Evolutionary conservation across 495 filamentous ascomycete species (phyloP).

Genomic region (Pseudevernia furfuracea): DNA sequence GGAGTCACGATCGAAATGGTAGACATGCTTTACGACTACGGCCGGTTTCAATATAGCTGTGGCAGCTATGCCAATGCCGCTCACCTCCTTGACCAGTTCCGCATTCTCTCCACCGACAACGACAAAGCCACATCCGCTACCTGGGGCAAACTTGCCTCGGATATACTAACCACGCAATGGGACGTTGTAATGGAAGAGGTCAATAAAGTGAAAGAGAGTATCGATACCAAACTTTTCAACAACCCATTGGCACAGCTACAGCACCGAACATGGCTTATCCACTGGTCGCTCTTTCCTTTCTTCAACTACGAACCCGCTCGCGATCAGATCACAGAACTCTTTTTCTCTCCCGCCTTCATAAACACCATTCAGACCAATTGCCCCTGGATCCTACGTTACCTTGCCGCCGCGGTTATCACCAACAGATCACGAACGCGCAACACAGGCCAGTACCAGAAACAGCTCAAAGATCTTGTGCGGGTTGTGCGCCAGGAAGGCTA

Average conservation of each 20-base stretch:
- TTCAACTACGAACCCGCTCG: conserved; percentile 94
- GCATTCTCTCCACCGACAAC: conserved; percentile 93
- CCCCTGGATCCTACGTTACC: conserved; percentile 93
- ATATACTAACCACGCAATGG: conserved; percentile 91
- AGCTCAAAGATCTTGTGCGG: conserved; percentile 91
- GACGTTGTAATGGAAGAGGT: conserved; percentile 94
- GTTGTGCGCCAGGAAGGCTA: conserved; percentile 94
- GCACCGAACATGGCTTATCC: conserved; percentile 92
- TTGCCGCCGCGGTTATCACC: conserved; percentile 91
- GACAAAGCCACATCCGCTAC: conserved; percentile 91
- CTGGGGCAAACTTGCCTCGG: conserved; percentile 91
- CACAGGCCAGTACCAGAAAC: conserved; percentile 84
- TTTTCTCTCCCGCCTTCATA: conserved; percentile 94
- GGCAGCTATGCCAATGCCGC: conserved; percentile 83
- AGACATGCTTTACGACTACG: conserved; percentile 85
- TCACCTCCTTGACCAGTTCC: conserved; percentile 89
- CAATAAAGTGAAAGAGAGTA: conserved; percentile 82
- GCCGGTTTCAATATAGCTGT: conserved; percentile 92
- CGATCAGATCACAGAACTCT: conserved; percentile 84
- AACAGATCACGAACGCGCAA: conserved; percentile 77
- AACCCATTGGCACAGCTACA: conserved; percentile 89
- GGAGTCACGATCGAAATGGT: conserved; percentile 91
- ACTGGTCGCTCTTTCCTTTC: conserved; percentile 98
- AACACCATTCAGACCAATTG: conserved; percentile 98
- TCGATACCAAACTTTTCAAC: conserved; percentile 87